Evolutionary conservation across 83 land plant species (phyloP), one percentile per base, ranked within the genome.

Genomic region (Diphasiastrum complanatum): DNA sequence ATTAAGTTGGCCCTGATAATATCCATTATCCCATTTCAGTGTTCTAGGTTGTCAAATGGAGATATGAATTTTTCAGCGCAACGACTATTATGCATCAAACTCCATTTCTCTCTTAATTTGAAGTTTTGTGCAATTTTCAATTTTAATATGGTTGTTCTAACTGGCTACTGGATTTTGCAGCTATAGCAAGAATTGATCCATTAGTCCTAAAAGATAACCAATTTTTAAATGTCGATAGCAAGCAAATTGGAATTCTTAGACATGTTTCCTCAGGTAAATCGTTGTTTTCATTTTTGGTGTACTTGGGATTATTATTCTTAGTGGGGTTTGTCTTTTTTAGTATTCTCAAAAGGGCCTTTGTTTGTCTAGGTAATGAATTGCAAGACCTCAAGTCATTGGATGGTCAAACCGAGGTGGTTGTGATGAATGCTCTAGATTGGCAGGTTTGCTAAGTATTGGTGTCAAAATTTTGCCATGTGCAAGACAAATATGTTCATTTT

Each of bases 341-440:
- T n/a, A n/a, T n/a, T n/a, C n/a, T n/a, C n/a, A n/a, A n/a, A n/a
- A n/a, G n/a, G n/a, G n/a, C n/a, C n/a, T n/a, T n/a, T n/a, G n/a
- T n/a, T n/a, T n/a, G n/a, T n/a, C n/a, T n/a, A n/a, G n/a, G n/a
- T n/a, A 58, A 72, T 45, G 74, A 76, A 31, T 59, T 86, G 19
- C 55, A 81, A 58, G 24, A 45, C 50, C 70, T 84, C 11, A 65
- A 70, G 32, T 64, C 76, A 0, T 58, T 55, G 49, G 63, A 63
- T 49, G 66, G 68, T 20, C 53, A 68, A 22, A 66, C 71, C 0
- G 79, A 79, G 10, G 78, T 70, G 55, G 60, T 86, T 26, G 76
- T 90, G 46, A 62, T 89, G 46, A 60, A 71, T 70, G 73, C 82
- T 4, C 70, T 69, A 12, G 92, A 80, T 49, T 86, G 89, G 93